Conservation (phyloP, 2,329 filamentous ascomycete species). For the Aspergillus melleus region DNA sequence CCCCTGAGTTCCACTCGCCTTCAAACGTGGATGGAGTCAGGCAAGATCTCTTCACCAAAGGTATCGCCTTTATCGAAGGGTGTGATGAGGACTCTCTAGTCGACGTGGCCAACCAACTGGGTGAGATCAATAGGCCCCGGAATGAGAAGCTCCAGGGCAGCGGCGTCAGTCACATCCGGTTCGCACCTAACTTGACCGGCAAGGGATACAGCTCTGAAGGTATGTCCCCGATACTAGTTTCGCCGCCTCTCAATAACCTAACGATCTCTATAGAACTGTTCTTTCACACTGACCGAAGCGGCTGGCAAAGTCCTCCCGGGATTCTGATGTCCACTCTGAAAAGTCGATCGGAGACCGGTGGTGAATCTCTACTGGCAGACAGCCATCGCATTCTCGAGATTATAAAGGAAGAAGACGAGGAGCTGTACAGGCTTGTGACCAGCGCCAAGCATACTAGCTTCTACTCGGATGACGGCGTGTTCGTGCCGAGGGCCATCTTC, state of each 20-base stretch:
- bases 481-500: slow-evolving; percentile 13
- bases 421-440: slow-evolving; percentile 11
- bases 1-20: slow-evolving; percentile 6
- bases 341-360: slow-evolving; percentile 8
- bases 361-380: slow-evolving; percentile 13
- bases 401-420: slow-evolving; percentile 6
- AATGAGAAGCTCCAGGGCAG: slow-evolving; percentile 10
- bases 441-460: slow-evolving; percentile 11
- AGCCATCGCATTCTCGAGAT: slow-evolving; percentile 4
- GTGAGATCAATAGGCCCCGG: slow-evolving; percentile 9
- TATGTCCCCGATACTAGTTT: neutral
- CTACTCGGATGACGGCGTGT: slow-evolving; percentile 9
- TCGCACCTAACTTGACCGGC: slow-evolving; percentile 3
- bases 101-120: slow-evolving; percentile 7
- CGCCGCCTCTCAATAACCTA: neutral
- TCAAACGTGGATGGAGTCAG: slow-evolving; percentile 6
- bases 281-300: slow-evolving; percentile 16
- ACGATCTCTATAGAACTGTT: slow-evolving; percentile 7
- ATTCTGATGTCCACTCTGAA: slow-evolving; percentile 12
- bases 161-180: slow-evolving; percentile 16
- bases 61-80: slow-evolving; percentile 12
- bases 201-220: slow-evolving; percentile 2
- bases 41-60: slow-evolving; percentile 7
- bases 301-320: slow-evolving; percentile 13
- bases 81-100: slow-evolving; percentile 7